phyloP scores from a whole-genome alignment of 1,139 yeast genomes.

The Saccharomycopsis hybrid region DNA sequence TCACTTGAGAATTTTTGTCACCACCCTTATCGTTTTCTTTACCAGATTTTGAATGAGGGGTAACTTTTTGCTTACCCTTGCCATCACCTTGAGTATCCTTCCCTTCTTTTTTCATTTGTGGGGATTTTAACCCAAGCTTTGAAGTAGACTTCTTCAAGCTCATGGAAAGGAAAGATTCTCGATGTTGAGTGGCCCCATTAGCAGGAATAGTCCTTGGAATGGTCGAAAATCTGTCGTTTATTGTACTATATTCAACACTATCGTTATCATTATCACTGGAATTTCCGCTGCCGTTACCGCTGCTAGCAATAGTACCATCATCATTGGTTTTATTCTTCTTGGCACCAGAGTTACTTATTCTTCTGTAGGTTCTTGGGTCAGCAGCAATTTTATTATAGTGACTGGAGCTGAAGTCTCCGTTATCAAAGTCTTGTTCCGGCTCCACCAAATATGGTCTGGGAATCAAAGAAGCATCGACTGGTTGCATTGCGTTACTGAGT shows the following conservation, averaged over 20 bases:
- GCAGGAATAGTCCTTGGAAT: neutral
- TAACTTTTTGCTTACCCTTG: too few relatives aligned
- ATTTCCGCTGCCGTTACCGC: too few relatives aligned
- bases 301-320: too few relatives aligned
- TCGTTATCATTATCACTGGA: too few relatives aligned
- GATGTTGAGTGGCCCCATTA: neutral
- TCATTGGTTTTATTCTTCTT: too few relatives aligned
- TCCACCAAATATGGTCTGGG: neutral
- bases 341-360: too few relatives aligned
- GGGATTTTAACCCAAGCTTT: neutral
- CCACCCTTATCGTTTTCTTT: neutral
- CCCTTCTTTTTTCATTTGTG: too few relatives aligned
- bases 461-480: too few relatives aligned
- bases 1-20: neutral
- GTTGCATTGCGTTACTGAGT: too few relatives aligned
- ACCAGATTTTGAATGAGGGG: neutral
- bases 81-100: neutral
- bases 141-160: conserved; percentile 7
- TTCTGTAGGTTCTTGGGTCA: neutral
- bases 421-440: conserved; percentile 1
- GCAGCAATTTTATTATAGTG: conserved; percentile 12
- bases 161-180: conserved; percentile 12
- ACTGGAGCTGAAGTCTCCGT: conserved; percentile 13
- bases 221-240: too few relatives aligned
- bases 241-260: too few relatives aligned